Evolutionary conservation across 441 rosid species (phyloP), one percentile per base, ranked within the genome.

Genomic region (Metrosideros polymorpha): DNA sequence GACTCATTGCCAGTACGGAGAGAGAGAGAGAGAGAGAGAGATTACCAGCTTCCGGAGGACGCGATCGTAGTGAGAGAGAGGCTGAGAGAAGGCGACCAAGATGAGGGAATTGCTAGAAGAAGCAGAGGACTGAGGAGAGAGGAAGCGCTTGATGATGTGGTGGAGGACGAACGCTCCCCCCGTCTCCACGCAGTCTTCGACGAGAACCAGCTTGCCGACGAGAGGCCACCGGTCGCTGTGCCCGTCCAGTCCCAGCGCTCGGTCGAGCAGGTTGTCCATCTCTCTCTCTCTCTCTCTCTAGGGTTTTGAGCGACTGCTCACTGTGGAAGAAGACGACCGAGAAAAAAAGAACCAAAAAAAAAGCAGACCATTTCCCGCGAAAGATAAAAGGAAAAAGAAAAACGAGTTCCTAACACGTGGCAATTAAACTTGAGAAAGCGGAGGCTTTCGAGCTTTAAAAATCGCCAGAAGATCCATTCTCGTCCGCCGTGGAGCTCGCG

Each of bases 21-120:
- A 27, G 82, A 85, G 27, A 47, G 17, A 75, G 27, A 45, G 61
- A 25, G 25, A 83, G 77, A 84, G 57, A 63, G 88, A 75, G 43
- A 82, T 47, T 93, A 96, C 99, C 61, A 96, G 96, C 89, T 96
- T 97, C 22, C 99, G 98, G 53, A 97, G 94, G 86, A 97, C 54
- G 51, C 99, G 96, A 89, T 96, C 98, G 88, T 97, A 97, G 88
- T 97, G 98, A 87, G 98, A 95, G 90, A 96, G 93, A 18, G 99
- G 92, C 51, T 93, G 91, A 77, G 99, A 90, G 89, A 96, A 95
- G 57, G 96, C 95, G 76, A 97, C 88, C 89, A 95, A 92, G 89
- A 97, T 82, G 88, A 94, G 86, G 39, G 92, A 84, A 79, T 52
- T 66, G 82, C 29, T 57, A 24, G 84, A 29, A 84, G 9, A 30